A percentile compares a stretch with the other conserved stretches of the same genome.
Evolutionary conservation across 495 filamentous ascomycete species (phyloP).

Genomic region (Aspergillus avenaceus): DNA sequence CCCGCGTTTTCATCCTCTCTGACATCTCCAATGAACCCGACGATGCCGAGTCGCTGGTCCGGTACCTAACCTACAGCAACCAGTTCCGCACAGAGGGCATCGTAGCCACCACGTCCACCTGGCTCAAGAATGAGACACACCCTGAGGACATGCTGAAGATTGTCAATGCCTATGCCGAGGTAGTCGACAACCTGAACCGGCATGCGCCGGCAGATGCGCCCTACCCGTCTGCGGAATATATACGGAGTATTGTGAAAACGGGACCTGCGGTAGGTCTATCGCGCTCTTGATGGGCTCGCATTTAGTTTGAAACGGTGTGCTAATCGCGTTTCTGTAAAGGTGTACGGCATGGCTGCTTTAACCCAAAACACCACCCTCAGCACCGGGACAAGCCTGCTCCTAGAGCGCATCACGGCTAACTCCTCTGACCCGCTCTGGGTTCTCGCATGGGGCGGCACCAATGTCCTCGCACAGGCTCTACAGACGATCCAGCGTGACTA

Average conservation of each 20-base stretch:
- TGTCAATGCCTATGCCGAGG: conserved; percentile 35
- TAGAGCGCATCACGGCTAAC: conserved; percentile 17
- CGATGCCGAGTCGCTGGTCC: conserved; percentile 38
- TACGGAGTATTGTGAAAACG: conserved; percentile 24
- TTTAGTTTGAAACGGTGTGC: neutral
- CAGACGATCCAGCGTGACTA: conserved; percentile 20
- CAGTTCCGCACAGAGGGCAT: conserved; percentile 39
- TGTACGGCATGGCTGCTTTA: conserved; percentile 23
- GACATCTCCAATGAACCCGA: conserved; percentile 46
- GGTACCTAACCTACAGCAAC: conserved; percentile 41
- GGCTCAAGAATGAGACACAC: conserved; percentile 29
- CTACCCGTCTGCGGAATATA: conserved; percentile 29
- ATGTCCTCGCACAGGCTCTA: conserved; percentile 39
- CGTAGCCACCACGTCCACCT: conserved; percentile 37
- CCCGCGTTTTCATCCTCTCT: conserved; percentile 40
- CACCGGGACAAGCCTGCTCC: conserved; percentile 27
- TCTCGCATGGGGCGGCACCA: conserved; percentile 43
- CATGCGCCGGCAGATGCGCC: conserved; percentile 30
- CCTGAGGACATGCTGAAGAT: conserved; percentile 37
- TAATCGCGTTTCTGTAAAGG: conserved; percentile 2
- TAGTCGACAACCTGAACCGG: conserved; percentile 36
- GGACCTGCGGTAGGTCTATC: conserved; percentile 20
- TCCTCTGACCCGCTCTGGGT: conserved; percentile 31
- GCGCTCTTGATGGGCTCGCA: neutral
- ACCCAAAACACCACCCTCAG: conserved; percentile 16